phyloP scores from a whole-genome alignment of 1,284 basidiomycete species.

The Kwoniella shivajii region DNA sequence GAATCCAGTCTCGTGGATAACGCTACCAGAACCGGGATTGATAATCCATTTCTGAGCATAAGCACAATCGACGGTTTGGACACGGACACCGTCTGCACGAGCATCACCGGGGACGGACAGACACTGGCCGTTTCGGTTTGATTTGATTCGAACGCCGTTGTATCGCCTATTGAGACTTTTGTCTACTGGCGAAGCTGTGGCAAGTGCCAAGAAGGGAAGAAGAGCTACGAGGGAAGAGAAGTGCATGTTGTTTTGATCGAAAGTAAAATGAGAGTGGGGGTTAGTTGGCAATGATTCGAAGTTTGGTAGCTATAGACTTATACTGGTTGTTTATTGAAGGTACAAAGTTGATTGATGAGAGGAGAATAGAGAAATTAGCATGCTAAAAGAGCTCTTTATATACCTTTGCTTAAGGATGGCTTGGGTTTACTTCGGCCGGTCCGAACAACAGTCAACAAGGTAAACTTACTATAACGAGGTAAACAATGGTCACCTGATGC shows the following conservation, averaged over 20 bases:
- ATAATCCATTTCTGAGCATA: slow-evolving; percentile 19
- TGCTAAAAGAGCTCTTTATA: slow-evolving; percentile 1
- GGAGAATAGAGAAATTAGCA: neutral
- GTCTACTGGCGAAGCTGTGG: slow-evolving; percentile 12
- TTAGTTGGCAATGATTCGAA: neutral
- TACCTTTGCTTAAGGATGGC: neutral
- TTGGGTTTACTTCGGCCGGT: slow-evolving; percentile 3
- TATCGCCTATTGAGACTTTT: slow-evolving; percentile 10
- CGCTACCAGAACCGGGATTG: slow-evolving; percentile 17
- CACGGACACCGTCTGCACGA: slow-evolving; percentile 3
- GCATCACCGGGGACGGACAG: slow-evolving; percentile 7
- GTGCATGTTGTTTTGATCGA: neutral
- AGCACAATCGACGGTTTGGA: slow-evolving; percentile 13
- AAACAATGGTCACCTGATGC: neutral
- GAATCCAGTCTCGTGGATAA: slow-evolving; percentile 15
- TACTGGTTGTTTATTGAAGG: neutral
- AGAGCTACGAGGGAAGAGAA: slow-evolving; percentile 10
- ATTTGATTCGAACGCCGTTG: slow-evolving; percentile 20
- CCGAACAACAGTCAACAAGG: neutral
- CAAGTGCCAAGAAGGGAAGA: slow-evolving; percentile 13
- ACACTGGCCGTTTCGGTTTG: slow-evolving; percentile 18
- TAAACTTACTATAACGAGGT: neutral
- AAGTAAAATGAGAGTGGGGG: too few species aligned
- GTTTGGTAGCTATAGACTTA: neutral
- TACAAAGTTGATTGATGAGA: neutral